Evolutionary conservation across 306 rosid species (phyloP).

Genomic region (Hippophae gyantsensis): DNA sequence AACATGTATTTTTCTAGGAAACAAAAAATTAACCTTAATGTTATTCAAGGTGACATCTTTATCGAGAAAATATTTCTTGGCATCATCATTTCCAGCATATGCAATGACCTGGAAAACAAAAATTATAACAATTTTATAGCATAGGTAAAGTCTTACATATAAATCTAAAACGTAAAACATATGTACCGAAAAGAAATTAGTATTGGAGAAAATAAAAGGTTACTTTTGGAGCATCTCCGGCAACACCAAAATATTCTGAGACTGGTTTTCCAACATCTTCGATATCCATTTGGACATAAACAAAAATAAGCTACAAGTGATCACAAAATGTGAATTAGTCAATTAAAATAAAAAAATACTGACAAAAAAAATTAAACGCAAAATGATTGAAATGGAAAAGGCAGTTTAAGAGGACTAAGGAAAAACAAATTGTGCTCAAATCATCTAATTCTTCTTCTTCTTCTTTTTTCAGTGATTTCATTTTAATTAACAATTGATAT

Average conservation of each 20-base stretch:
- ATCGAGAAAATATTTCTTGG: constrained; percentile 65
- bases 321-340: not conserved
- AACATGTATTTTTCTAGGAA: constrained; percentile 5
- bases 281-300: constrained; percentile 68
- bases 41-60: constrained; percentile 54
- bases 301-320: constrained; percentile 72
- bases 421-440: too few relatives aligned
- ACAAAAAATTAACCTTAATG: constrained; percentile 46
- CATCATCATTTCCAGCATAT: constrained; percentile 86
- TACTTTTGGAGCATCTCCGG: constrained; percentile 67
- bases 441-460: too few relatives aligned
- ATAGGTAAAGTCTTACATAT: not conserved
- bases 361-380: not conserved
- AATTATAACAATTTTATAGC: too few relatives aligned
- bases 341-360: not conserved
- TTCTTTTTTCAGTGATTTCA: too few relatives aligned
- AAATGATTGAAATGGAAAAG: too few relatives aligned
- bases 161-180: not conserved
- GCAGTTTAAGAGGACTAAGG: too few relatives aligned
- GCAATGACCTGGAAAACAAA: constrained; percentile 46
- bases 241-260: constrained; percentile 79
- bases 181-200: not conserved
- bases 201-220: constrained; percentile 10
- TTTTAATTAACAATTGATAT: too few relatives aligned
- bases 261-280: constrained; percentile 92